Conservation (phyloP, 2,329 filamentous ascomycete species). For the Penicillium freii region DNA sequence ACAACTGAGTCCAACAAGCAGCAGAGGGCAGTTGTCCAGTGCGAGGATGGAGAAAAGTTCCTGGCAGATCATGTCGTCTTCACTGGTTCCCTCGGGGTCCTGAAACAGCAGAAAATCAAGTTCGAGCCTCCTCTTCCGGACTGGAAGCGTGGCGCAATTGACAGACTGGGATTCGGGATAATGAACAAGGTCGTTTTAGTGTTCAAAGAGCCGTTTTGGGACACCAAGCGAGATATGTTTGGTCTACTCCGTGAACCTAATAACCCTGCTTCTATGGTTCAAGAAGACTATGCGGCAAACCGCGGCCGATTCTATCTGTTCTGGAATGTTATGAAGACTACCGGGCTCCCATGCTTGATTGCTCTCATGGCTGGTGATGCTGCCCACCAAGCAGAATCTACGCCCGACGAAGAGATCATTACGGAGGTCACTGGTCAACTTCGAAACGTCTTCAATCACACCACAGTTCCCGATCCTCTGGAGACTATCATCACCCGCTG, state of each 20-base stretch:
- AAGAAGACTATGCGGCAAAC: conserved; percentile 73
- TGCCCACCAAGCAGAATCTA: conserved; percentile 79
- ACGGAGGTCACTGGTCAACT: conserved; percentile 77
- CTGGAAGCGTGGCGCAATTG: conserved; percentile 79
- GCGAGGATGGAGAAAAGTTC: conserved; percentile 71
- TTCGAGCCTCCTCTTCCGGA: conserved; percentile 88
- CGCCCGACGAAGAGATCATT: conserved; percentile 72
- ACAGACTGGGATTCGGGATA: conserved; percentile 84
- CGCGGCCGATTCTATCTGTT: conserved; percentile 96
- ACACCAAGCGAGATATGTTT: conserved; percentile 85
- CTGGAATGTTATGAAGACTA: conserved; percentile 92
- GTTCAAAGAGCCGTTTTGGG: conserved; percentile 89
- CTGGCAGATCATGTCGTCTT: conserved; percentile 89
- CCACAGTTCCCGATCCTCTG: conserved; percentile 68
- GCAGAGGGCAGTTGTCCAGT: conserved; percentile 63
- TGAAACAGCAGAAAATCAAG: conserved; percentile 75
- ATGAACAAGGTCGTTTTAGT: conserved; percentile 94
- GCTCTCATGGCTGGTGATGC: conserved; percentile 95
- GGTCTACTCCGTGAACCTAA: conserved; percentile 77
- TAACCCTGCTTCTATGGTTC: conserved; percentile 67
- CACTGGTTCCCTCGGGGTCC: conserved; percentile 83
- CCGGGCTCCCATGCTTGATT: conserved; percentile 81
- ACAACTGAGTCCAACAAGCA: conserved; percentile 38
- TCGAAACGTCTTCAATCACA: conserved; percentile 66
- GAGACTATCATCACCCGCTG: conserved; percentile 91